A percentile compares a stretch with the other conserved stretches of the same genome.
Evolutionary conservation across 73 alveolate genomes (phyloP).

Genomic region (Stentor roeselii): DNA sequence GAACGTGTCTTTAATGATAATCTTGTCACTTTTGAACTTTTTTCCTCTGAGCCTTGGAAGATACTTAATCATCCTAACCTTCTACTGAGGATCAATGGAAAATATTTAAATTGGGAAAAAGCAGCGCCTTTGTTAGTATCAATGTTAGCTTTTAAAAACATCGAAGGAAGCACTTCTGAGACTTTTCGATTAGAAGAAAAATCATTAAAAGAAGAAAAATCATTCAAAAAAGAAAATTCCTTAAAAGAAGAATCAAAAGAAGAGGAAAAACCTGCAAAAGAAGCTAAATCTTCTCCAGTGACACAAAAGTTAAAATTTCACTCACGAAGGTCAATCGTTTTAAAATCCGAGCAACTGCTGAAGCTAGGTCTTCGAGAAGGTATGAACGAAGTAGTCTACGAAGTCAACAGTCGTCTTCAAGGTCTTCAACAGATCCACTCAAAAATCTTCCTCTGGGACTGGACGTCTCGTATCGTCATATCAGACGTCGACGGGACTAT

Average conservation of each 20-base stretch:
- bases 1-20: constrained; percentile 45
- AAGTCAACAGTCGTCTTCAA: constrained; percentile 64
- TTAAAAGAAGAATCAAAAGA: background rate
- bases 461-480: constrained; percentile 70
- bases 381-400: constrained; percentile 73
- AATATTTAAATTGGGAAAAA: constrained; percentile 75
- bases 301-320: background rate
- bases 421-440: constrained; percentile 42
- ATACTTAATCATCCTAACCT: constrained; percentile 69
- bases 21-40: constrained; percentile 61
- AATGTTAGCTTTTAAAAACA: constrained; percentile 74
- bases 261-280: background rate
- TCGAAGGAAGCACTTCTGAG: no score
- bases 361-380: constrained; percentile 69
- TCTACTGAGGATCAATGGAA: constrained; percentile 74
- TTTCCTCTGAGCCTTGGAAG: constrained; percentile 72
- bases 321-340: constrained; percentile 42
- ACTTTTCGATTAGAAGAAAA: no score
- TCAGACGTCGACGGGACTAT: constrained; percentile 98
- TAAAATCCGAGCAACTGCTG: constrained; percentile 73
- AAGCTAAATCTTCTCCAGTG: background rate
- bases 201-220: constrained; percentile 42
- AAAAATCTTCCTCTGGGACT: constrained; percentile 73
- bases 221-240: background rate
- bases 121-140: constrained; percentile 86